Percentiles rank a stretch among this genome's conserved stretches.
These are phyloP conservation scores for Pseudomassariella vexata DNA, from an alignment of 2,329 filamentous ascomycete species.

Conservation along the genomic window DNA sequence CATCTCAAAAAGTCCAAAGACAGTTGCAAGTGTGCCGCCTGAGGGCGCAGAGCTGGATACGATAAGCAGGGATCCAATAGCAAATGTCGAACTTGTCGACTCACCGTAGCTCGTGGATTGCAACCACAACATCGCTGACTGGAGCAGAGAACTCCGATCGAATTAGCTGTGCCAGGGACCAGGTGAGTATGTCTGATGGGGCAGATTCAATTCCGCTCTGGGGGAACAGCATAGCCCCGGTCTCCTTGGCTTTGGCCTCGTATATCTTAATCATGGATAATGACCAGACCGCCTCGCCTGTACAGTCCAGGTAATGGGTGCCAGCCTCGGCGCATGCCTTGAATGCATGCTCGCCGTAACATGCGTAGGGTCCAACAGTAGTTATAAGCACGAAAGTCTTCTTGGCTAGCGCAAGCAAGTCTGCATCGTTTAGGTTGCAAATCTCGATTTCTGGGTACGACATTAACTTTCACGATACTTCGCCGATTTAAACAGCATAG, in stretches of 20 bases:
- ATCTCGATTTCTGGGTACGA: constrained; percentile 44
- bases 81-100: constrained; percentile 7
- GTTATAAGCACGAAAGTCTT: constrained; percentile 53
- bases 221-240: constrained; percentile 54
- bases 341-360: constrained; percentile 53
- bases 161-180: constrained; percentile 44
- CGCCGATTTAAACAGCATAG: not conserved
- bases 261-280: constrained; percentile 56
- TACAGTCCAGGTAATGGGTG: constrained; percentile 61
- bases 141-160: constrained; percentile 42
- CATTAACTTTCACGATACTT: constrained; percentile 7
- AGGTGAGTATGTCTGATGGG: constrained; percentile 54
- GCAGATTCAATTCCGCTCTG: constrained; percentile 59
- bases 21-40: constrained; percentile 64
- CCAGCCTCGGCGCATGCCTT: constrained; percentile 56
- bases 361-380: constrained; percentile 53
- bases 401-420: constrained; percentile 43
- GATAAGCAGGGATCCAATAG: constrained; percentile 4
- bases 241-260: constrained; percentile 42
- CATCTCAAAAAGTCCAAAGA: constrained; percentile 52
- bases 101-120: constrained; percentile 36
- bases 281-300: constrained; percentile 55
- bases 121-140: constrained; percentile 49
- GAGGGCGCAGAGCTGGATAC: constrained; percentile 41
- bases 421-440: constrained; percentile 37